Conservation (phyloP, 2,329 filamentous ascomycete species). For the Leptographium flavum region DNA sequence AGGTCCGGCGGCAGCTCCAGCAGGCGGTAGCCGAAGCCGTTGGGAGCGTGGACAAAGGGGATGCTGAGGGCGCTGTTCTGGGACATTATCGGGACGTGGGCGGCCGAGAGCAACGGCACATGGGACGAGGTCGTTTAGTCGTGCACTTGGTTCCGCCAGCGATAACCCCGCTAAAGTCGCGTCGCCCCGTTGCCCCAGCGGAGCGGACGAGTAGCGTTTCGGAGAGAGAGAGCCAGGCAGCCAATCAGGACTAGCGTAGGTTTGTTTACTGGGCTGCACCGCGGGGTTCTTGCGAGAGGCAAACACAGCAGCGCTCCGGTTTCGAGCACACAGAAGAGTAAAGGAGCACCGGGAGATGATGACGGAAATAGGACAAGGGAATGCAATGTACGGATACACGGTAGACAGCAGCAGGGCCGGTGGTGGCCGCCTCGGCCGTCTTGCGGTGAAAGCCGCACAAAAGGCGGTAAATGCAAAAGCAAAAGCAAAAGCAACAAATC, state of each 20-base stretch:
- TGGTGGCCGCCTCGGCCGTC: too few species aligned
- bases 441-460: constrained; percentile 2
- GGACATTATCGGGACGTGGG: constrained; percentile 19
- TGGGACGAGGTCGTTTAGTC: too few species aligned
- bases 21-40: constrained; percentile 40
- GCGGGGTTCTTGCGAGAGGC: too few species aligned
- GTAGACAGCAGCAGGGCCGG: too few species aligned
- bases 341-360: not conserved
- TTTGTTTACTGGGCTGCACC: constrained; percentile 12
- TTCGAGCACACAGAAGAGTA: not conserved
- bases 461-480: constrained; percentile 2
- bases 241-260: not conserved
- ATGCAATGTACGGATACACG: too few species aligned
- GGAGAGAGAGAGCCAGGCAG: not conserved
- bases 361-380: too few species aligned
- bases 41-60: constrained; percentile 33
- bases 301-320: too few species aligned
- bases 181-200: not conserved
- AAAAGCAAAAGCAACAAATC: not conserved
- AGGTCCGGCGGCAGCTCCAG: constrained; percentile 49
- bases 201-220: not conserved
- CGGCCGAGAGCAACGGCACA: too few species aligned
- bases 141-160: too few species aligned
- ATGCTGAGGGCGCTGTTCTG: constrained; percentile 31
- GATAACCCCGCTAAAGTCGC: not conserved